These are phyloP conservation scores for Myriangium duriaei DNA, from an alignment of 2,329 filamentous ascomycete species.

Conservation along the genomic window DNA sequence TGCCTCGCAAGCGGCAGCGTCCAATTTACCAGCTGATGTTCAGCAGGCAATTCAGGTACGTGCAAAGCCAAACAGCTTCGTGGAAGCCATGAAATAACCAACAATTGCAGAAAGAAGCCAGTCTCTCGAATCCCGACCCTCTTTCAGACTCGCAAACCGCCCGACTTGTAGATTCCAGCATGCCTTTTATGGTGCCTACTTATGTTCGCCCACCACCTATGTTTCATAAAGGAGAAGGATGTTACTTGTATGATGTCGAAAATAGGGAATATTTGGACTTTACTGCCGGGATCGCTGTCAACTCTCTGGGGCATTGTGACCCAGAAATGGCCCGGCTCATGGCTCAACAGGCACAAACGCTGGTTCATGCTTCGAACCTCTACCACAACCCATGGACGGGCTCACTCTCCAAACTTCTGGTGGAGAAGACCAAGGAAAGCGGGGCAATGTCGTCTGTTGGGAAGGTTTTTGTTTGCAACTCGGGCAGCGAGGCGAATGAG, in stretches of 20 bases:
- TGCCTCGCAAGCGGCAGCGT: slow-evolving; percentile 29
- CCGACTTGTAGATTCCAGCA: slow-evolving; percentile 59
- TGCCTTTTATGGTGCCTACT: slow-evolving; percentile 88
- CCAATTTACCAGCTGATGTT: slow-evolving; percentile 29
- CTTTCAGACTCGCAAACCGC: slow-evolving; percentile 60
- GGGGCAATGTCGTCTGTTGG: slow-evolving; percentile 71
- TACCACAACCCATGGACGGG: slow-evolving; percentile 97
- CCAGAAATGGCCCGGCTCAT: slow-evolving; percentile 62
- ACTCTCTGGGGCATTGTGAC: slow-evolving; percentile 82
- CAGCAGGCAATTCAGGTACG: slow-evolving; percentile 30
- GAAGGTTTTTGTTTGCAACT: slow-evolving; percentile 89
- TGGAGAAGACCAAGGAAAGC: slow-evolving; percentile 66
- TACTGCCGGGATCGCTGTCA: slow-evolving; percentile 92
- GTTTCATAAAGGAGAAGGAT: slow-evolving; percentile 78
- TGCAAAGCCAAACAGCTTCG: slow-evolving; percentile 7
- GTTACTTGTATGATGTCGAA: slow-evolving; percentile 81
- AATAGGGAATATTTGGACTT: slow-evolving; percentile 86
- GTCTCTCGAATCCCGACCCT: slow-evolving; percentile 59
- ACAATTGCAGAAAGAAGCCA: slow-evolving; percentile 33
- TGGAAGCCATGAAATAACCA: slow-evolving; percentile 10
- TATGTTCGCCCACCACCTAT: slow-evolving; percentile 84
- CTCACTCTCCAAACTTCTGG: slow-evolving; percentile 69
- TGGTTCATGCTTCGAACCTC: slow-evolving; percentile 88
- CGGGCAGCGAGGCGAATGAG: slow-evolving; percentile 92
- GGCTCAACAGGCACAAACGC: slow-evolving; percentile 51